These are phyloP conservation scores for Durio zibethinus DNA, from an alignment of 345 rosid genomes.

Conservation along the genomic window DNA sequence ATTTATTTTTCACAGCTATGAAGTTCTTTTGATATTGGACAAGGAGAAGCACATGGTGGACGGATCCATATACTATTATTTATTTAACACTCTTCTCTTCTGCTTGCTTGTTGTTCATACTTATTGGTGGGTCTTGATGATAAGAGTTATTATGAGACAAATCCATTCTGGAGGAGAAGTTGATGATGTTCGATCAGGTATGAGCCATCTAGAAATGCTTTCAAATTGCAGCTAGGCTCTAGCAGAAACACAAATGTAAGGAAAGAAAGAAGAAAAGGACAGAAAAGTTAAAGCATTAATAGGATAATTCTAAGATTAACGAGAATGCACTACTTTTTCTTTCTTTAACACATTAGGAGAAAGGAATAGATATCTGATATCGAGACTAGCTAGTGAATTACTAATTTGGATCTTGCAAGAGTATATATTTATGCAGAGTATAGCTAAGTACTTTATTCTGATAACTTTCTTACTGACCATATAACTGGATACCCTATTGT, in stretches of 20 bases:
- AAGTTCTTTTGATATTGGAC: constrained; percentile 52
- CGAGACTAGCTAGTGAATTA: background rate
- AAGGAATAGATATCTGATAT: background rate
- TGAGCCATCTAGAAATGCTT: constrained; percentile 6
- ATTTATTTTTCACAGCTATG: constrained; percentile 47
- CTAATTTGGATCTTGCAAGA: background rate
- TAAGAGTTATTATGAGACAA: constrained; percentile 57
- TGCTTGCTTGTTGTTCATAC: constrained; percentile 59
- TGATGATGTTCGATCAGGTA: constrained; percentile 22
- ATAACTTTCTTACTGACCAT: background rate
- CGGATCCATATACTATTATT: constrained; percentile 57
- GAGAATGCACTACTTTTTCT: background rate
- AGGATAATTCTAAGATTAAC: background rate
- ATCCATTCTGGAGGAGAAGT: constrained; percentile 57
- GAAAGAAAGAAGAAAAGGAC: background rate
- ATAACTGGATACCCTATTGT: background rate
- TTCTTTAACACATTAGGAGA: background rate
- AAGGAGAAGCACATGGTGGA: constrained; percentile 40
- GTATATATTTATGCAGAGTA: background rate
- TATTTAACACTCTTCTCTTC: constrained; percentile 75
- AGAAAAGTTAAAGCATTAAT: background rate
- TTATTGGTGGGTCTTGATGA: constrained; percentile 77
- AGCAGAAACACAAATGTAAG: background rate
- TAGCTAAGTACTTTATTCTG: background rate
- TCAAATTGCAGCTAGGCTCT: background rate